Base-by-base conservation (phyloP, 805 yeast genomes). In the Ogataea glucozyma region DNA sequence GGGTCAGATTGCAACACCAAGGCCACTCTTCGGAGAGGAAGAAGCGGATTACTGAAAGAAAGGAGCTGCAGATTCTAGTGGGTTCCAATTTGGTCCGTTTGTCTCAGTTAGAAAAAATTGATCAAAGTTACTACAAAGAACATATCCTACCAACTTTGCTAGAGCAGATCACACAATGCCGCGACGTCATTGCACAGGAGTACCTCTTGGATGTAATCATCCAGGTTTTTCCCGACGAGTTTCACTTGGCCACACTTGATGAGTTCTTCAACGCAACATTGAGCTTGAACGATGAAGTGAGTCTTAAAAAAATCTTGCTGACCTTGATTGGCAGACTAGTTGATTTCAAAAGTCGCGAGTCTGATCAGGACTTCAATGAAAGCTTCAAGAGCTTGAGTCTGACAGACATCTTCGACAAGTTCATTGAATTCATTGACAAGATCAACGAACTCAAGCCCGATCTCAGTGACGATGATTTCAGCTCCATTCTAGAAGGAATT, bases 1-100 rank as follows among this genome's bases (percentile, higher is more conserved):
- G 99, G 99, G 98, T 93, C 4, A 76, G 99, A 39, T 70, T 90
- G 51, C 98, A 91, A 66, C 96, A 90, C 61, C 96, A 89, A 64
- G 98, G 98, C 2, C 96, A 88, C 48, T 78, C 91, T 3, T 76
- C 85, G 31, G 97, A 91, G 55, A 75, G 87, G 29, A 79, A 73
- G 27, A 78, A 84, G 61, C 74, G 97, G 43, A 76, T 75, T 17
- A 75, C 72, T 46, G 98, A 93, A 65, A 74, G 99, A 17, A 81
- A 83, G 56, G 97, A 93, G 64, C 73, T 93, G 49, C 90, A 88
- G 66, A 88, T 90, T 43, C 73, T 93, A 30, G 95, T 93, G 20
- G 99, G 99, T 1, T 85, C 96, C 17, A 93, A 90, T 63, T 72
- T 93, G 51, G 96, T 91, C 14, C 76, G 96, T 41, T 70, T 93